Base-by-base conservation (phyloP, 1,139 yeast species). In the Hemisphaericaspora subhashii region DNA sequence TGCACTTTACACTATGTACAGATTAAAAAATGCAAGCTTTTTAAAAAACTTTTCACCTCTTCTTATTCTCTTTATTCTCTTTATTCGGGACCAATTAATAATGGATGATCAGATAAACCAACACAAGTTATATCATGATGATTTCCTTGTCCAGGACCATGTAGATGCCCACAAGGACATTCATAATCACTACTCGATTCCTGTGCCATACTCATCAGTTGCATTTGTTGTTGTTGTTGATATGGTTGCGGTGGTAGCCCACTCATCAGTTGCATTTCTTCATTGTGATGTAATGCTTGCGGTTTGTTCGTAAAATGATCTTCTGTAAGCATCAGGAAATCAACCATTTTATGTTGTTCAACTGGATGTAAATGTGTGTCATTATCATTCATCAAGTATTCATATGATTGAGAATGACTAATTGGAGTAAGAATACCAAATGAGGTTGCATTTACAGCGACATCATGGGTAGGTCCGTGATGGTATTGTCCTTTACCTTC, bases 111-210 rank as follows among this genome's bases (percentile, higher is more conserved):
- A 20, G 58, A 46, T 33, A 65, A 51, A 1, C 71, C 71, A 16
- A 60, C 60, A 13, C 71, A 69, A 13, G 41, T 46, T 11, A 56
- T 43, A 39, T 66, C 72, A 27, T 50, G 44, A 30, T 28, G 33
- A 15, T 26, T 18, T 2, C 59, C 61, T 31, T 57, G 64, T 6
- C 66, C 68, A 2, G 68, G 66, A 1, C 71, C 71, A 43, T 66
- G 72, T 30, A 66, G 47, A 40, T 57, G 52, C 4, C 71, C 71
- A 49, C 72, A 66, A 2, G 64, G 60, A 44, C 72, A 66, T 33
- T 48, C 55, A 18, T 46, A 50, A 25, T 33, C 12, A 15, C 31
- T 16, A 16, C 20, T 16, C 12, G 21, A 9, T 6, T 20, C 15
- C 16, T 9, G 8, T 27, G 31, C 9, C 31, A n/a, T n/a, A n/a